Evolutionary conservation across 2,329 filamentous ascomycete species (phyloP).

Genomic region (Cladorrhinum sp.): DNA sequence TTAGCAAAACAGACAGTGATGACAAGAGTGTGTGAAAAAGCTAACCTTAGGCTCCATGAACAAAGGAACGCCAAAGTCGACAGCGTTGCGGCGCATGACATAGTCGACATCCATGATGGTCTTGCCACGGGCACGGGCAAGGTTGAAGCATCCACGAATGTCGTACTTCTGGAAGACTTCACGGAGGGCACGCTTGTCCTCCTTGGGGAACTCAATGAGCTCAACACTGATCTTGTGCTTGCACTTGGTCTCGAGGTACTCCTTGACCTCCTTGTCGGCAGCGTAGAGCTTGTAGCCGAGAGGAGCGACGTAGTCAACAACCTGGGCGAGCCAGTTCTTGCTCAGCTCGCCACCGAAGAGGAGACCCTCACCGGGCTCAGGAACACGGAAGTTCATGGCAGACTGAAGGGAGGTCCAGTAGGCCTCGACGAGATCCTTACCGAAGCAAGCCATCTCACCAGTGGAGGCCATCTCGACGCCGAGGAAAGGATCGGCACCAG

Average conservation of each 20-base stretch:
- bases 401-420: constrained; percentile 97
- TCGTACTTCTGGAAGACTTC: constrained; percentile 97
- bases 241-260: constrained; percentile 69
- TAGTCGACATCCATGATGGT: constrained; percentile 91
- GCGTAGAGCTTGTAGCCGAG: constrained; percentile 94
- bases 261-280: constrained; percentile 76
- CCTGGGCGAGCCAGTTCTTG: constrained; percentile 68
- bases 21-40: constrained; percentile 18
- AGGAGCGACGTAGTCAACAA: constrained; percentile 83
- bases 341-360: constrained; percentile 83
- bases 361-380: constrained; percentile 90
- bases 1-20: constrained; percentile 34
- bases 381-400: constrained; percentile 98
- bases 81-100: constrained; percentile 96
- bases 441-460: constrained; percentile 98
- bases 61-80: constrained; percentile 94
- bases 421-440: constrained; percentile 89
- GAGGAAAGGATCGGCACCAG: constrained; percentile 94
- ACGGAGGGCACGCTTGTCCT: constrained; percentile 90
- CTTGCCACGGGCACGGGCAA: constrained; percentile 79
- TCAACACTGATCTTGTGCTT: constrained; percentile 71
- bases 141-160: constrained; percentile 92
- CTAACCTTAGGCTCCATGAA: constrained; percentile 98
- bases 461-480: constrained; percentile 97
- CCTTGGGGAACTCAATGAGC: constrained; percentile 93